Evolutionary conservation across 106 monocot species (phyloP), one percentile per base, ranked within the genome.

Genomic region (Dendrobium chrysotoxum): DNA sequence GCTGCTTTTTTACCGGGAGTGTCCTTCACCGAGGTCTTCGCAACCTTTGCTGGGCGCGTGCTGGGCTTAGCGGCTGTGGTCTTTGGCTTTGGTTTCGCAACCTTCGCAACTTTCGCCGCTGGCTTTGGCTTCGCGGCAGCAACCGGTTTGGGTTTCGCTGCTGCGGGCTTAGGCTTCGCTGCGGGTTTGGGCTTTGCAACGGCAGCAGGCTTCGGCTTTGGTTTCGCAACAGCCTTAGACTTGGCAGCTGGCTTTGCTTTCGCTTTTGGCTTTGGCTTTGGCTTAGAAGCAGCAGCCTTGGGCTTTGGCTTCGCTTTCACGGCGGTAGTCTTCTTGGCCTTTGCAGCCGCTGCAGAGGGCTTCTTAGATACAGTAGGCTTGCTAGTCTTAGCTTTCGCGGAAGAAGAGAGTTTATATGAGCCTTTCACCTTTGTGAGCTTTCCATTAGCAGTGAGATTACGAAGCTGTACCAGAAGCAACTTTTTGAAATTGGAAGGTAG

Each of bases 401-500:
- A 31, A 7, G 79, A 41, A 18, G 93, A n/a, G 40, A 96, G 83
- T 83, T 96, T 96, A 86, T 80, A 96, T 9, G 96, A 96, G 73
- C 81, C 83, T 86, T 96, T 96, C 1, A 96, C 79, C 81, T 93
- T 93, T 70, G 82, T 84, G 23, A 96, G 89, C 88, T 93, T 96
- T 1, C 86, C 91, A 53, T 74, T 68, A 40, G 91, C 89, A 28
- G 86, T 73, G 23, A 91, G 83, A 84, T 90, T 96, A 85, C 80
- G 89, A 13, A 96, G 80, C 40, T 93, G 88, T n/a, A 76, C 10
- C 28, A 84, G 80, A 21, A 96, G 85, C n/a, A 90, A 82, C 91
- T 93, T 93, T 73, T 79, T 85, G 83, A 93, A 96, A 84, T 93
- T 90, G 13, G 93, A 30, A 0, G 91, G 91, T 5, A 96, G 85